Percentiles rank a stretch among this genome's conserved stretches.
Evolutionary conservation across 805 yeast species (phyloP).

Genomic region (Candida adriatica): DNA sequence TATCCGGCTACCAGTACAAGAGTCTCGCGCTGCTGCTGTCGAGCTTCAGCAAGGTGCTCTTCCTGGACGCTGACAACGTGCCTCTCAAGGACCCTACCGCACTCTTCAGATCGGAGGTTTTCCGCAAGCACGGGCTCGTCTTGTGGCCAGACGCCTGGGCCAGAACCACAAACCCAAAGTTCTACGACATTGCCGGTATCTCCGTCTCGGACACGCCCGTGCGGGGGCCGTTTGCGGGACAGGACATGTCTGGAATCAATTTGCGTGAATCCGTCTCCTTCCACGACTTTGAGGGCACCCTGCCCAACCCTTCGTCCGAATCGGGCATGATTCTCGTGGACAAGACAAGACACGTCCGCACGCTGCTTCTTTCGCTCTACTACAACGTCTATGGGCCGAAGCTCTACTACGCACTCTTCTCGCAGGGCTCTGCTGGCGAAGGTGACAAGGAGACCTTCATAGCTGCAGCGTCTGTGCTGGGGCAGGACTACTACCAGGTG

Average conservation of each 20-base stretch:
- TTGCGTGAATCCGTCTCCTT: slow-evolving; percentile 28
- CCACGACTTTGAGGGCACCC: slow-evolving; percentile 50
- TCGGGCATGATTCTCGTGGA: slow-evolving; percentile 56
- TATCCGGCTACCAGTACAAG: slow-evolving; percentile 60
- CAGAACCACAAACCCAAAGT: slow-evolving; percentile 56
- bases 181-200: slow-evolving; percentile 43
- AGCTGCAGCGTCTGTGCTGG: slow-evolving; percentile 49
- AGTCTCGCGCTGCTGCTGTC: slow-evolving; percentile 62
- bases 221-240: slow-evolving; percentile 27
- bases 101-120: slow-evolving; percentile 38
- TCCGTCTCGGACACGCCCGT: slow-evolving; percentile 29
- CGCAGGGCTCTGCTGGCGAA: slow-evolving; percentile 66
- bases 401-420: slow-evolving; percentile 49
- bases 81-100: slow-evolving; percentile 56
- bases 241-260: slow-evolving; percentile 13
- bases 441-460: slow-evolving; percentile 70
- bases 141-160: slow-evolving; percentile 73
- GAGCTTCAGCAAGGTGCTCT: slow-evolving; percentile 59
- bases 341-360: slow-evolving; percentile 45
- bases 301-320: slow-evolving; percentile 61
- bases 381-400: slow-evolving; percentile 61
- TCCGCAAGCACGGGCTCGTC: slow-evolving; percentile 36
- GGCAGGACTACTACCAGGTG: slow-evolving; percentile 41
- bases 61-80: slow-evolving; percentile 67
- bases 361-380: slow-evolving; percentile 47